Percentiles rank a stretch among this genome's conserved stretches.
Conservation (phyloP, 495 filamentous ascomycete species). For the Rusavskia elegans region DNA sequence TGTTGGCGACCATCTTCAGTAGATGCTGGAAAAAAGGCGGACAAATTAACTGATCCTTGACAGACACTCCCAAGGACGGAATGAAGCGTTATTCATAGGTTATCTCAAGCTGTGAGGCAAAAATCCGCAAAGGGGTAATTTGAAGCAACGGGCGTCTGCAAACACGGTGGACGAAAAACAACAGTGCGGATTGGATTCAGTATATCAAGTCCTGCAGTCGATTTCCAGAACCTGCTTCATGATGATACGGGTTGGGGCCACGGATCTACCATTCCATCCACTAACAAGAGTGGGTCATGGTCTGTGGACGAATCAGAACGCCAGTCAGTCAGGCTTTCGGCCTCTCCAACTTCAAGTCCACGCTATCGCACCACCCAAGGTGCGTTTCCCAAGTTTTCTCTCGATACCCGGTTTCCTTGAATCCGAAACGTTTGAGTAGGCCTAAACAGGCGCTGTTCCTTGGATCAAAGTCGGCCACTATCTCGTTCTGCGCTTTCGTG, state of each 20-base stretch:
- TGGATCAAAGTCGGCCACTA: conserved; percentile 10
- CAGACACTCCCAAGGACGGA: conserved; percentile 49
- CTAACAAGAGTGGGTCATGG: background rate
- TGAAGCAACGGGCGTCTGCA: conserved; percentile 75
- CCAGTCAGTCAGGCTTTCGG: background rate
- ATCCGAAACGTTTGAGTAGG: conserved; percentile 4
- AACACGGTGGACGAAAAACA: conserved; percentile 48
- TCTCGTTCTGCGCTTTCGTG: conserved; percentile 11
- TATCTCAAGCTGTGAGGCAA: conserved; percentile 49
- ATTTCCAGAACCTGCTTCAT: background rate
- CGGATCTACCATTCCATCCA: background rate
- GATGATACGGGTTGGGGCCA: too few relatives aligned
- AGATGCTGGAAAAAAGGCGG: conserved; percentile 48
- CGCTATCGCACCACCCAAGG: conserved; percentile 12
- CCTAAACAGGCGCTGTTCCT: conserved; percentile 4
- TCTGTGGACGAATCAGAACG: too few relatives aligned
- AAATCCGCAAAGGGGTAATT: conserved; percentile 38
- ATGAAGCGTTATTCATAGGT: conserved; percentile 43
- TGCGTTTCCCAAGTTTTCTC: conserved; percentile 9
- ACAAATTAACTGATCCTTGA: conserved; percentile 46
- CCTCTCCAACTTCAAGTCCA: conserved; percentile 2
- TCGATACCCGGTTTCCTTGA: conserved; percentile 3
- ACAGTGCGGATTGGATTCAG: conserved; percentile 44
- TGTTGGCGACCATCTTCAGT: conserved; percentile 63
- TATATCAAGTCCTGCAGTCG: conserved; percentile 33